Evolutionary conservation across 805 yeast species (phyloP).

Genomic region (Torulaspora indica): DNA sequence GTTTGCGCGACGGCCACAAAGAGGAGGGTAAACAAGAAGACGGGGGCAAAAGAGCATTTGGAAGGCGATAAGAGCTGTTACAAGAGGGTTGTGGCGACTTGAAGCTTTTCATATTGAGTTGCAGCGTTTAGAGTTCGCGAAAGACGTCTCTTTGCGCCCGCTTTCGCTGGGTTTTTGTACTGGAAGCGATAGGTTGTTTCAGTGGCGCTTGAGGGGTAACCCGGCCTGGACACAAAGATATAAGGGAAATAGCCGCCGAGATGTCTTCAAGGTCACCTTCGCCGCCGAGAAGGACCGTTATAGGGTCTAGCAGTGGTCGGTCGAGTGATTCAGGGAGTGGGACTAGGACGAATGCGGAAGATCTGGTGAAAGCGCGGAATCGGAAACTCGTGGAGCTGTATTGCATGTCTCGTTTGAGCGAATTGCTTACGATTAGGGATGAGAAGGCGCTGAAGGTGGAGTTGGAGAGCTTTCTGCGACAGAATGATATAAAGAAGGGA

Average conservation of each 20-base stretch:
- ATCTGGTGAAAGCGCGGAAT: conserved; percentile 48
- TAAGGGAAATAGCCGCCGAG: neutral
- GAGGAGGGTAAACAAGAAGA: conserved; percentile 10
- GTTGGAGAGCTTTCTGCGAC: conserved; percentile 45
- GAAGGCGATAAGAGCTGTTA: neutral
- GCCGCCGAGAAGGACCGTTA: conserved; percentile 14
- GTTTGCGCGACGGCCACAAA: conserved; percentile 7
- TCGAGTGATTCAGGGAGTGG: conserved; percentile 5
- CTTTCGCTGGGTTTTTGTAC: neutral
- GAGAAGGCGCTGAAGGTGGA: conserved; percentile 38
- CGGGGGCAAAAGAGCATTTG: neutral
- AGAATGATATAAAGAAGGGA: conserved; percentile 50
- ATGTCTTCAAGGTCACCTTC: conserved; percentile 18
- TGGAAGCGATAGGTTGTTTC: neutral
- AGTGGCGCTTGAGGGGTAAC: no score
- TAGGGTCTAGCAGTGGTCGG: conserved; percentile 3
- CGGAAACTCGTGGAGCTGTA: conserved; percentile 58
- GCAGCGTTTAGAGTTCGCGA: neutral
- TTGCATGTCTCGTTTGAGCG: conserved; percentile 51
- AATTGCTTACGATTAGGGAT: conserved; percentile 40
- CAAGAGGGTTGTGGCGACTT: neutral
- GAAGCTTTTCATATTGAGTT: neutral
- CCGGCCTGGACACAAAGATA: conserved; percentile 3
- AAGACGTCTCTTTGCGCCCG: neutral
- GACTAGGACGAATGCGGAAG: conserved; percentile 19